Base-by-base conservation (phyloP, 2,329 filamentous ascomycete species). In the Dactylellina haptotyla region DNA sequence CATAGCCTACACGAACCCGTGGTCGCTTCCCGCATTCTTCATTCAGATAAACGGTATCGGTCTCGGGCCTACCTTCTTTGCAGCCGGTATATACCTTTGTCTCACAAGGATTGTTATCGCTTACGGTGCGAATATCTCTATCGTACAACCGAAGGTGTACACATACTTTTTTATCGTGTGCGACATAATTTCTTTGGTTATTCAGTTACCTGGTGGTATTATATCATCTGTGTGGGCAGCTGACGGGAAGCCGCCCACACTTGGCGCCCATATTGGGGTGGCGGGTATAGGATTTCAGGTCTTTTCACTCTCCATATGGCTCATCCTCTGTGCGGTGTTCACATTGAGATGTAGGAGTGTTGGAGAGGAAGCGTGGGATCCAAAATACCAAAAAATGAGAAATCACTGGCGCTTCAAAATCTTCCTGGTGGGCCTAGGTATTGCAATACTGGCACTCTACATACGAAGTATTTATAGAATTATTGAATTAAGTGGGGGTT, bases 1-100 rank as follows among this genome's bases (percentile, higher is more conserved):
- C 30, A 80, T 85, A 77, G 84, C 87, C 77, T 84, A 84, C 78
- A 56, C 83, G 30, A 84, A 89, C 76, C 84, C 83, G 2, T 89
- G 83, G 82, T 76, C 77, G 12, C 70, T 75, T 3, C 75, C 75
- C 20, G 76, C 63, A 34, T 86, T 86, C 79, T 78, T 85, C 65
- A 84, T 87, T 34, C 87, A 89, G 79, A 85, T 88, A 37, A 83
- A 86, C 78, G 86, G 84, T 75, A 82, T 90, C 63, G 89, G 88
- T 3, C 84, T 90, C 69, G 88, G 83, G 0, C 88, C 89, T 0
- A 88, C 88, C 0, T 90, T 89, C 78, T 82, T 89, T 79, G 84
- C 87, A 5, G 88, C 87, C 0, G 86, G 84, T 1, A 84, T 90
- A 41, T 90, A 90, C 77, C 81, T 90, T 54, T 88, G 86, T 73